phyloP scores from a whole-genome alignment of 2,329 filamentous ascomycete genomes.

The Colletotrichum eleusines region DNA sequence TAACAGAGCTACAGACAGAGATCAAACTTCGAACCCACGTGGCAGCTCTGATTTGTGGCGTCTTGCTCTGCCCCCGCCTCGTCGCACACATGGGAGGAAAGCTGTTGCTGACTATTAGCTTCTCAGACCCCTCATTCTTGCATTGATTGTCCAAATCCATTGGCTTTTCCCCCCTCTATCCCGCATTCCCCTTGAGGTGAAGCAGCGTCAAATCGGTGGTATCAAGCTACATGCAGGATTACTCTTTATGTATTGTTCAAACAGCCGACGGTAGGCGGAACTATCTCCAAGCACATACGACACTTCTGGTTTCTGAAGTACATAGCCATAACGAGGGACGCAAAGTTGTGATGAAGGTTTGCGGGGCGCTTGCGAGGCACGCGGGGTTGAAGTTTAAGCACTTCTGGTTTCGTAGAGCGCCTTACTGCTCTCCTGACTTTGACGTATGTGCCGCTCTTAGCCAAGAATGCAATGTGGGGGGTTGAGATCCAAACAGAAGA shows the following conservation, averaged over 20 bases:
- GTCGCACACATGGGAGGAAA: constrained; percentile 2
- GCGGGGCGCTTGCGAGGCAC: constrained; percentile 33
- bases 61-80: constrained; percentile 8
- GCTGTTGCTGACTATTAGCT: constrained; percentile 29
- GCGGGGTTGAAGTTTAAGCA: constrained; percentile 38
- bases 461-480: constrained; percentile 1
- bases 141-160: constrained; percentile 34
- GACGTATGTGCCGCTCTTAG: constrained; percentile 7
- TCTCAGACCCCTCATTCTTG: constrained; percentile 24
- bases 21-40: constrained; percentile 34
- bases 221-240: constrained; percentile 8
- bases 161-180: constrained; percentile 10
- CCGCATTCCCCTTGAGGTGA: constrained; percentile 9
- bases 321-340: neutral
- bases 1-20: constrained; percentile 23
- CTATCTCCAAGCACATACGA: neutral
- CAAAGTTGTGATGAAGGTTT: constrained; percentile 35
- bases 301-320: neutral
- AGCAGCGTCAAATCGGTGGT: constrained; percentile 1
- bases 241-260: constrained; percentile 3
- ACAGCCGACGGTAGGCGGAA: constrained; percentile 30
- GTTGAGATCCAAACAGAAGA: constrained; percentile 1
- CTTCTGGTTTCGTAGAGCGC: constrained; percentile 8
- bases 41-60: constrained; percentile 20
- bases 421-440: neutral